phyloP scores from a whole-genome alignment of 1,139 yeast genomes.

The Nakaseomyces delphensis region DNA sequence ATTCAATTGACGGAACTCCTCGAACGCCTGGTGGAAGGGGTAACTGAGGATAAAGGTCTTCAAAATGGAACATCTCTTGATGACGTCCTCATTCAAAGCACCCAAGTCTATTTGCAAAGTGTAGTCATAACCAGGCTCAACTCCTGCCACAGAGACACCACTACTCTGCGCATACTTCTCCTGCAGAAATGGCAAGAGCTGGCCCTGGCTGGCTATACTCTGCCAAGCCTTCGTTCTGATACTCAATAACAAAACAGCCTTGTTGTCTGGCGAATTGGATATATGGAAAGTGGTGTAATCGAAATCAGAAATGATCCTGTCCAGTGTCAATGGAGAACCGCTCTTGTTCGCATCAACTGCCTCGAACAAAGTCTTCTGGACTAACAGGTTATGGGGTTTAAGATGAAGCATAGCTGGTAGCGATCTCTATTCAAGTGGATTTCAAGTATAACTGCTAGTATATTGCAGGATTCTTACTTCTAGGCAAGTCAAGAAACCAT shows the following conservation, averaged over 20 bases:
- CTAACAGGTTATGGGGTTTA: conserved; percentile 39
- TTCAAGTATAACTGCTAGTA: no score
- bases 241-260: conserved; percentile 21
- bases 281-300: conserved; percentile 93
- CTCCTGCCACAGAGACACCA: conserved; percentile 26
- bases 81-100: conserved; percentile 34
- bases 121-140: conserved; percentile 77
- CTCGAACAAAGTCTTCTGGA: conserved; percentile 39
- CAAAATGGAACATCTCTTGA: conserved; percentile 59
- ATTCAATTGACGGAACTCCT: conserved; percentile 57
- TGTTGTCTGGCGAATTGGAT: conserved; percentile 49
- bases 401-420: conserved; percentile 47
- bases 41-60: conserved; percentile 88
- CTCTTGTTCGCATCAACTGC: conserved; percentile 32
- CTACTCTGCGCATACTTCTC: conserved; percentile 15
- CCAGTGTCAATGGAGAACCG: conserved; percentile 52
- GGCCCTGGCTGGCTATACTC: conserved; percentile 18
- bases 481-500: no score
- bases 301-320: conserved; percentile 86
- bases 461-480: no score
- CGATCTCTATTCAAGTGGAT: no score
- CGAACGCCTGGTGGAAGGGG: conserved; percentile 82
- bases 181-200: conserved; percentile 19
- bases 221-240: conserved; percentile 43
- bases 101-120: conserved; percentile 61